A percentile compares a stretch with the other conserved stretches of the same genome.
Evolutionary conservation across 768 basidiomycete species (phyloP).

Genomic region (Chalciporus piperatus): DNA sequence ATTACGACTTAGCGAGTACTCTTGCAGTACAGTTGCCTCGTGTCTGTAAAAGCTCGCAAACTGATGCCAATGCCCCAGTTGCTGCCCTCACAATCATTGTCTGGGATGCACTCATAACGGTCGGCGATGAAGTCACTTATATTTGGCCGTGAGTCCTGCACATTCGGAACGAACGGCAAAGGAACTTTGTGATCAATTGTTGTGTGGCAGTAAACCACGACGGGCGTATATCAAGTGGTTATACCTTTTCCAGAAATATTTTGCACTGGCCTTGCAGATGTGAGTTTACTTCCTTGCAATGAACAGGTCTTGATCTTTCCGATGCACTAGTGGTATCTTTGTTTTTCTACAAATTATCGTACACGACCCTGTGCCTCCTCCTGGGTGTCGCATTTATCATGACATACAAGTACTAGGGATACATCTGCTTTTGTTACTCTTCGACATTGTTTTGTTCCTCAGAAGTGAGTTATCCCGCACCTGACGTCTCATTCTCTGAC

Average conservation of each 20-base stretch:
- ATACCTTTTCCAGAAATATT: constrained; percentile 25
- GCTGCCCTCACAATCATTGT: too few relatives aligned
- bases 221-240: constrained; percentile 24
- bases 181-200: neutral
- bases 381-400: constrained; percentile 13
- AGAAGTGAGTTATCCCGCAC: constrained; percentile 15
- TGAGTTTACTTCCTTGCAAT: neutral
- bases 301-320: neutral
- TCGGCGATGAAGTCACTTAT: constrained; percentile 18
- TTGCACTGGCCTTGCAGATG: constrained; percentile 17
- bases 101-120: neutral
- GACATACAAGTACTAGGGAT: constrained; percentile 10
- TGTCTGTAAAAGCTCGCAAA: too few relatives aligned
- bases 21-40: too few relatives aligned
- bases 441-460: constrained; percentile 20
- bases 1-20: too few relatives aligned
- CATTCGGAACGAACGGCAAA: neutral
- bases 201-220: constrained; percentile 12
- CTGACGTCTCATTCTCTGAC: neutral
- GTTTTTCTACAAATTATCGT: constrained; percentile 1
- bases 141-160: constrained; percentile 24
- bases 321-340: constrained; percentile 7
- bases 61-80: too few relatives aligned
- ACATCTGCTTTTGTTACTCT: constrained; percentile 11
- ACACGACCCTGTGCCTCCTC: neutral